Percentiles rank a stretch among this genome's conserved stretches.
These are phyloP conservation scores for Tripterygium wilfordii DNA, from an alignment of 177 flowering plant genomes.

Conservation along the genomic window DNA sequence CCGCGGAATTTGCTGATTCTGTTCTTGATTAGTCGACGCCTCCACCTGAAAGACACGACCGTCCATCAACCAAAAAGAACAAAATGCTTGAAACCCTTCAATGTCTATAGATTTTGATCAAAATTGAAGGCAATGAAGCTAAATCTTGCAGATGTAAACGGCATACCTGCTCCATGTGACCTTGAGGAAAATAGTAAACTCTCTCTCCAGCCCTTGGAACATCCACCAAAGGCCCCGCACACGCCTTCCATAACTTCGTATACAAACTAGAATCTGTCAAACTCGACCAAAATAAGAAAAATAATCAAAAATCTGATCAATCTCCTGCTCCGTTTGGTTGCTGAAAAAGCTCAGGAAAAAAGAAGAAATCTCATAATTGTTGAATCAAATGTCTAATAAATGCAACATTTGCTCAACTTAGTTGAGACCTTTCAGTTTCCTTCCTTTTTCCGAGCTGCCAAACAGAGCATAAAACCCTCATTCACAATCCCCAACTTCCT, in stretches of 20 bases:
- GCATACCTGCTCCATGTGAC: conserved; percentile 67
- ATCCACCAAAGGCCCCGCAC: conserved; percentile 69
- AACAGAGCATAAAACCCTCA: neutral
- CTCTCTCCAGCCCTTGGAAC: conserved; percentile 43
- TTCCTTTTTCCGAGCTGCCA: conserved; percentile 1
- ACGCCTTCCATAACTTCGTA: conserved; percentile 57
- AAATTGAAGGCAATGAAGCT: neutral
- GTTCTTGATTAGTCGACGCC: conserved; percentile 65
- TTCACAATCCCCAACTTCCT: no score
- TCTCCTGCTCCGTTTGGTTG: no score
- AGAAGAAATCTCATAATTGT: no score
- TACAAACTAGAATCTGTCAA: conserved; percentile 33
- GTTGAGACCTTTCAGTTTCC: no score
- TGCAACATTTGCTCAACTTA: no score
- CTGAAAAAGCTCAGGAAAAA: no score
- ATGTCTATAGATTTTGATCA: conserved; percentile 4
- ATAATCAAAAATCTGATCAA: no score
- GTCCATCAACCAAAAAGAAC: neutral
- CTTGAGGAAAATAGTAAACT: conserved; percentile 70
- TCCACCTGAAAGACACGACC: no score
- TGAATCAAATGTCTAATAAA: no score
- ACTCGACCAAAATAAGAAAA: neutral
- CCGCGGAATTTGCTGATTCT: conserved; percentile 35
- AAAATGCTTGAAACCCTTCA: conserved; percentile 2
- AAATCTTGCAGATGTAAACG: neutral